Evolutionary conservation across 768 basidiomycete species (phyloP).

Genomic region (Tubosaeta sp.): DNA sequence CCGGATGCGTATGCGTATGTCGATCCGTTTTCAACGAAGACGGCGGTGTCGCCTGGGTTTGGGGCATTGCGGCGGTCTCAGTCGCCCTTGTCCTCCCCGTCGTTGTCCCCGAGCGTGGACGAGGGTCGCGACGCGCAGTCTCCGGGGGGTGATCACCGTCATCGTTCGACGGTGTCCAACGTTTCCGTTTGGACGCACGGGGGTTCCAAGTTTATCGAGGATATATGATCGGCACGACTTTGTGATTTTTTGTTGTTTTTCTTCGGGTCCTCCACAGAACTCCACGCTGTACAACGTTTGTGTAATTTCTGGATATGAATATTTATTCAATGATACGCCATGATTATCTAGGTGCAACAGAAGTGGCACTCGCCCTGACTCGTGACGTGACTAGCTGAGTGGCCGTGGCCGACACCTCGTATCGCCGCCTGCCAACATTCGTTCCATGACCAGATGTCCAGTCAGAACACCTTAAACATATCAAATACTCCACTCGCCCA

Average conservation of each 20-base stretch:
- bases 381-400: no score
- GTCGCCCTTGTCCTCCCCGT: constrained; percentile 27
- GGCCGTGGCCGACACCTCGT: no score
- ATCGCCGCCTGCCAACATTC: no score
- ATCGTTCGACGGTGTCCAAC: constrained; percentile 22
- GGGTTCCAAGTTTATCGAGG: constrained; percentile 50
- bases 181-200: constrained; percentile 37
- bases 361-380: no score
- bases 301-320: no score
- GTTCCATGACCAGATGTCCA: no score
- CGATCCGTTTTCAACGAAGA: constrained; percentile 23
- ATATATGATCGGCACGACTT: constrained; percentile 12
- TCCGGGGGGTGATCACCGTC: background rate
- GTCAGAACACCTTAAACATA: no score
- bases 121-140: constrained; percentile 4
- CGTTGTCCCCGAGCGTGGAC: constrained; percentile 18
- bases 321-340: no score
- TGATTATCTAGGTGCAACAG: no score
- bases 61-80: constrained; percentile 20
- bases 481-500: no score
- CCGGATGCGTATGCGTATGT: constrained; percentile 12
- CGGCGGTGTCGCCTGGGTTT: background rate
- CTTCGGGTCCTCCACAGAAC: no score
- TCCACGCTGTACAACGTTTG: background rate
- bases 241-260: background rate